Evolutionary conservation across 2,329 filamentous ascomycete species (phyloP).

Genomic region (Colletotrichum echinochloae): DNA sequence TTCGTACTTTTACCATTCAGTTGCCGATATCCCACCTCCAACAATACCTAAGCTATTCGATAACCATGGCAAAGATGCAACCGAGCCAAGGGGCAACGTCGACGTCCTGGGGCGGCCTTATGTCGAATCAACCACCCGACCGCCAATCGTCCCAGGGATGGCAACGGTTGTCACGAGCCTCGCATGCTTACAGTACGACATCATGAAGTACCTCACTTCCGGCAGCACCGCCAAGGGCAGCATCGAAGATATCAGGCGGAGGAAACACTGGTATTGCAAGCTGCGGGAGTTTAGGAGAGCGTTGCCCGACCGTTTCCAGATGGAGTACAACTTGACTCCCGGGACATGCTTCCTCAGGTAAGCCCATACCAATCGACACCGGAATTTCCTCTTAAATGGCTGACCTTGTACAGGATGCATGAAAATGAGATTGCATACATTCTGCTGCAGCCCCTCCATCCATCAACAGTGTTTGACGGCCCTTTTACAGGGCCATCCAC

Average conservation of each 20-base stretch:
- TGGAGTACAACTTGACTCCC: constrained; percentile 30
- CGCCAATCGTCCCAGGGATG: constrained; percentile 18
- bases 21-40: constrained; percentile 29
- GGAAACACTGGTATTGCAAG: constrained; percentile 23
- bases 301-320: constrained; percentile 17
- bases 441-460: constrained; percentile 24
- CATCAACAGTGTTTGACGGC: constrained; percentile 24
- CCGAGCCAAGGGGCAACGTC: constrained; percentile 22
- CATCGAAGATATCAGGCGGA: constrained; percentile 6
- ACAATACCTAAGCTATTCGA: constrained; percentile 30
- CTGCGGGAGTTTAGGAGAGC: constrained; percentile 16
- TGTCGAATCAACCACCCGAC: neutral
- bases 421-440: constrained; percentile 36
- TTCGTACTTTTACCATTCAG: constrained; percentile 30
- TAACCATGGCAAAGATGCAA: constrained; percentile 18
- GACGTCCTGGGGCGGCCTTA: constrained; percentile 30
- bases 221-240: constrained; percentile 28
- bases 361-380: neutral
- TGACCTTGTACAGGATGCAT: constrained; percentile 24
- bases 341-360: constrained; percentile 29
- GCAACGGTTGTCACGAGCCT: constrained; percentile 23
- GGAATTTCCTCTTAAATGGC: no score
- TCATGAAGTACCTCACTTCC: constrained; percentile 35
- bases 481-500: constrained; percentile 20
- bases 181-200: constrained; percentile 26